Evolutionary conservation across 192 early-diverging fungal genomes (phyloP).

Genomic region (Coemansia sp.): DNA sequence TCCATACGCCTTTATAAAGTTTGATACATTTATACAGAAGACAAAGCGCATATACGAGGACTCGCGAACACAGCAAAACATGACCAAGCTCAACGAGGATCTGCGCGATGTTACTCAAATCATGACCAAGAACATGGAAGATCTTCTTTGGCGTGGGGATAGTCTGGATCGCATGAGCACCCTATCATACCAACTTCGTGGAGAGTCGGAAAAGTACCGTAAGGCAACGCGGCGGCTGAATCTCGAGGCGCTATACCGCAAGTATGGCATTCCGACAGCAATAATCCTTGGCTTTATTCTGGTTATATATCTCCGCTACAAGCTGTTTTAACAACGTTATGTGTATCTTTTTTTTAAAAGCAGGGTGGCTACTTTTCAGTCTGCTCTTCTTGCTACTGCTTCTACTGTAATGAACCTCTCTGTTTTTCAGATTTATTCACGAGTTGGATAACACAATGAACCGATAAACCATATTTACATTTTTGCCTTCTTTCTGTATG

Average conservation of each 20-base stretch:
- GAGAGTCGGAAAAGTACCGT: constrained; percentile 80
- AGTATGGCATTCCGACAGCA: constrained; percentile 87
- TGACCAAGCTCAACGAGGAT: constrained; percentile 94
- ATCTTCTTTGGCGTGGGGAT: constrained; percentile 89
- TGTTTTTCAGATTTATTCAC: too few species aligned
- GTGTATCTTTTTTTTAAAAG: not conserved
- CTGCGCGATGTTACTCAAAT: constrained; percentile 94
- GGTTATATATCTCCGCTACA: constrained; percentile 71
- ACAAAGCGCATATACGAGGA: constrained; percentile 96
- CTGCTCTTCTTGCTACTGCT: not conserved
- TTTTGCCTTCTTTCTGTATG: too few species aligned
- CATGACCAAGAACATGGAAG: constrained; percentile 98
- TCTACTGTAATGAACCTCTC: too few species aligned
- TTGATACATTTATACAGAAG: constrained; percentile 99
- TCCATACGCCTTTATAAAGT: constrained; percentile 97
- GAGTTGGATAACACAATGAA: too few species aligned
- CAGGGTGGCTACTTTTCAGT: not conserved
- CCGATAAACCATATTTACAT: too few species aligned
- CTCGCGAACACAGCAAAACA: constrained; percentile 86
- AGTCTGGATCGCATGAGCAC: constrained; percentile 76
- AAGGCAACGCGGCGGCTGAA: constrained; percentile 86
- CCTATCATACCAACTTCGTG: constrained; percentile 64
- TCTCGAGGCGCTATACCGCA: constrained; percentile 87
- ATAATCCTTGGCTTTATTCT: constrained; percentile 78
- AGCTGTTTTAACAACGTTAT: constrained; percentile 30